Base-by-base conservation (phyloP, 129 eudicot genomes). In the Chrysanthemum makinoi region DNA sequence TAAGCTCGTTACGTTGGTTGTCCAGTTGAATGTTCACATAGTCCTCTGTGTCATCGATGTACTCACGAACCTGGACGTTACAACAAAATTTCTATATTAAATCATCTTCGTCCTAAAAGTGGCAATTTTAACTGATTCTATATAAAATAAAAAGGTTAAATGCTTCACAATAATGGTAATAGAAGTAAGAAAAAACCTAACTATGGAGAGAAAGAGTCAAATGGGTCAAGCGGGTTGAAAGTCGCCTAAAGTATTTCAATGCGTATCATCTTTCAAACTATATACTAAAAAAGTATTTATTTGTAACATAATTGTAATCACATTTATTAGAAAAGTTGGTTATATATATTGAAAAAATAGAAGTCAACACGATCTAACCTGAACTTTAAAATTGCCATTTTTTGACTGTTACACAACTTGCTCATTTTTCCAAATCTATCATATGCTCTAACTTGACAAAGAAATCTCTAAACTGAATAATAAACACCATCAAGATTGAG, bases 21-120 rank as follows among this genome's bases (percentile, higher is more conserved):
- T 95, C 97, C 47, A 95, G 89, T 73, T 90, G 97, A 80, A 95
- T 95, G 66, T 95, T 95, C 35, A 90, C 99, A 11, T 95, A 95
- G 73, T 95, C 99, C 79, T 95, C 97, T 16, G 97, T 95, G 80
- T 95, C 99, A 49, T 95, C 97, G 17, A 95, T 88, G 81, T 95
- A 95, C 76, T 95, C 99, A 2, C 99, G 92, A 30, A 95, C 99
- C 99, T 93, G 81, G 18, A 66, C 43, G 16, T 68, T 70, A 52
- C 35, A 54, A 15, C 56, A 66, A 51, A 3, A 24, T 33, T 6
- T 35, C 39, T 14, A 17, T 10, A 28, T 69, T 3, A 39, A n/a
- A 14, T 33, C 24, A 15, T 16, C 14, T 12, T 63, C 6, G n/a
- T 3, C 10, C 10, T 39, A 39, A 39, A 39, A 39, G 10, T 39